Base-by-base conservation (phyloP, 192 early-diverging fungal species). In the Coemansia sp. region DNA sequence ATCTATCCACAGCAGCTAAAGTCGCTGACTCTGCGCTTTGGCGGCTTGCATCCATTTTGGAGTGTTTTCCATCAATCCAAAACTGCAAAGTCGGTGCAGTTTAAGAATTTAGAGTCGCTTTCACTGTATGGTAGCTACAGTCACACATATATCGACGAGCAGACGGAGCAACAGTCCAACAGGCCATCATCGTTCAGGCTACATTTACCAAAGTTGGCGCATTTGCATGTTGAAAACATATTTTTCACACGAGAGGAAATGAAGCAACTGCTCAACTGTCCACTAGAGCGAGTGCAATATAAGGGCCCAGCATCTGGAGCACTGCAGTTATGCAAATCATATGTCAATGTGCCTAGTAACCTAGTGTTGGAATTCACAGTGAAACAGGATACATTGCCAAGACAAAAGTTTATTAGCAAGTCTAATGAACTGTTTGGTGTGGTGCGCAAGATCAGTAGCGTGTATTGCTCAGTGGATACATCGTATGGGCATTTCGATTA, bases 381-480 rank as follows among this genome's bases (percentile, higher is more conserved):
- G 48, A 21, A 49, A 16, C 7, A 17, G 17, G 48, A 49, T 21
- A 19, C n/a, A 2, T 49, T 7, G 19, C 48, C 16, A 8, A n/a
- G 48, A 21, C 12, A 19, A 19, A 16, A 17, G 48, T 49, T 49
- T 49, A 21, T 49, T 8, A 17, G n/a, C 17, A 17, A 37, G 10
- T 17, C 55, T 16, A 57, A 57, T 10, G 29, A 22, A 19, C 55
- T 57, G 55, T 57, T 57, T 37, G 6, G 55, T 16, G 16, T 11
- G 0, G 1, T 7, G 35, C 14, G 16, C 17, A 29, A 37, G 4
- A 6, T n/a, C 29, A 39, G 37, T 29, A 57, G 26, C 29, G 55
- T 57, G 19, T 57, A 57, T 12, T 57, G 55, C 31, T 57, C 55
- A 19, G 29, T 57, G 2, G 55, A 57, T 6, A 57, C n/a, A 22